Base-by-base conservation (phyloP, 306 rosid species). In the Vicia faba region DNA sequence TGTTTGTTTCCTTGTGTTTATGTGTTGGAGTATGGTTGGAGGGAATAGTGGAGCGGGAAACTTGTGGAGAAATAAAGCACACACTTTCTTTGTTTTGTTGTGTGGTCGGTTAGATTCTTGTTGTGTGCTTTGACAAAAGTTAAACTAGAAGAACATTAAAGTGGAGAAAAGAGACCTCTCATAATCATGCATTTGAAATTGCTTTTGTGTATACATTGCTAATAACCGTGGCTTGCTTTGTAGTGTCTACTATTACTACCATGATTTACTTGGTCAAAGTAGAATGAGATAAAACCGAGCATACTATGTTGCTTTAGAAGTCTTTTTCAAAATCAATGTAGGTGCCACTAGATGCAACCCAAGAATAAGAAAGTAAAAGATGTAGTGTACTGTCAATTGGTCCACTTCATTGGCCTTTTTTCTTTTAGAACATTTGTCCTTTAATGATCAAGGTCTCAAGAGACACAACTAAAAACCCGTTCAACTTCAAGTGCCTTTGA, bases 81-180 rank as follows among this genome's bases (percentile, higher is more conserved):
- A 5, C 18, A 28, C 5, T 61, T 15, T 15, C 13, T 46, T 59
- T 57, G 60, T 71, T 40, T 5, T 64, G 38, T 56, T 68, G 76
- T 62, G 28, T 55, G 68, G 74, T 77, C 81, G 78, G 82, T 72
- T 40, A 51, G 78, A 60, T 78, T 71, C 74, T 66, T 66, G 40
- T 25, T 61, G 7, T 9, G 23, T 50, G 40, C 78, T 72, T 60
- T 72, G 2, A 44, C 55, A 72, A 72, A 71, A 49, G 77, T 19
- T 58, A 38, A 44, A 54, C 4, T 36, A 15, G 73, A 45, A 64
- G 15, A 46, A 57, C 48, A 45, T 50, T 64, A 76, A 76, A 76
- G 76, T 33, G 15, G n/a, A 5, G 33, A 48, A 28, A 51, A 68
- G 31, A 20, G 54, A 61, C 19, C 3, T 55, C 39, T 1, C 18